These are phyloP conservation scores for Ambrosiella xylebori DNA, from an alignment of 2,329 filamentous ascomycete species.

Conservation along the genomic window DNA sequence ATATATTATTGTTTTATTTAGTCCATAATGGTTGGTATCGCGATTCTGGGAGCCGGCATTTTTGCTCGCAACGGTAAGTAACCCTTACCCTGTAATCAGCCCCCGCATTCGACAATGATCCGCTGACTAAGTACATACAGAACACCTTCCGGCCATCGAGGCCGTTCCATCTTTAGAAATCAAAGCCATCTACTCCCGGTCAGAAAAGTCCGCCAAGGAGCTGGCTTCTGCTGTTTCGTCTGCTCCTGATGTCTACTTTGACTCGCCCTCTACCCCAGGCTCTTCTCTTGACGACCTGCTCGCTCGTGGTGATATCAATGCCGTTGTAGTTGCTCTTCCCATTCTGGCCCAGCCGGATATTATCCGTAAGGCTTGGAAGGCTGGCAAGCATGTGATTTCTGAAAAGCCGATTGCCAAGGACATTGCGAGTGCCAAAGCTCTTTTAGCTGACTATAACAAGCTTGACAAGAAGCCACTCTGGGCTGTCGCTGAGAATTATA, in stretches of 20 bases:
- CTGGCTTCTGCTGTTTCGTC: constrained; percentile 1
- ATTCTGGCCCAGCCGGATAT: constrained; percentile 42
- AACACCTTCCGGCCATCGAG: constrained; percentile 37
- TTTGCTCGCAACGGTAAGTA: constrained; percentile 38
- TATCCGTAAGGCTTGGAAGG: constrained; percentile 40
- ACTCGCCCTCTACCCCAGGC: constrained; percentile 22
- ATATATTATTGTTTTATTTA: not conserved
- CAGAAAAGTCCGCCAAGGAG: constrained; percentile 35
- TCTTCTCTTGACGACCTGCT: constrained; percentile 35
- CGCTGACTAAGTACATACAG: constrained; percentile 4
- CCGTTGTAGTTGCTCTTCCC: constrained; percentile 43
- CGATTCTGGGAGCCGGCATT: constrained; percentile 46
- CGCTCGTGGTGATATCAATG: constrained; percentile 33
- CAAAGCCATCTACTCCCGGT: constrained; percentile 50
- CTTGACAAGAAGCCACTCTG: constrained; percentile 25
- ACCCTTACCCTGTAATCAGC: not conserved
- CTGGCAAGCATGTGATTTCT: constrained; percentile 51
- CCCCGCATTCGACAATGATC: not conserved
- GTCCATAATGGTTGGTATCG: constrained; percentile 27
- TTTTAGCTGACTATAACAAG: constrained; percentile 23
- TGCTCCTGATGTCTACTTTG: constrained; percentile 10
- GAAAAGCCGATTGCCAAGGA: constrained; percentile 54
- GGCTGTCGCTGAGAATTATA: constrained; percentile 56
- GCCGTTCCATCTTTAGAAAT: constrained; percentile 32
- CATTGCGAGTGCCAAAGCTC: constrained; percentile 25